Evolutionary conservation across 2,329 filamentous ascomycete species (phyloP).

Genomic region (Tolypocladium tropicale): DNA sequence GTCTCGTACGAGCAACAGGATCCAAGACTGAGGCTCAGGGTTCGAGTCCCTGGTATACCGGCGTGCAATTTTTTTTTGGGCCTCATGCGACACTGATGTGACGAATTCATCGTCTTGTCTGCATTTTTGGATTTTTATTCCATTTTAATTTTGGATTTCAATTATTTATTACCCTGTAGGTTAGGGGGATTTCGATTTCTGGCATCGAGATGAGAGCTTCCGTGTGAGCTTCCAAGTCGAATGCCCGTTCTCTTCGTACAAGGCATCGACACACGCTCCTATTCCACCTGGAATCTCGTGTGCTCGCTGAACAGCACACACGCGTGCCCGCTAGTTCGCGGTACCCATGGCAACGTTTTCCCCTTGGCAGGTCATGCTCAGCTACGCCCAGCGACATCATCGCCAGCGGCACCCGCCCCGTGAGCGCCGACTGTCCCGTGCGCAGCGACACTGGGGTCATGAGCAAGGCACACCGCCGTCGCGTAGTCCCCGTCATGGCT

Average conservation of each 20-base stretch:
- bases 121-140: too few species aligned
- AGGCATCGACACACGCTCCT: neutral
- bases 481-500: conserved; percentile 84
- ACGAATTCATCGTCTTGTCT: too few species aligned
- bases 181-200: too few species aligned
- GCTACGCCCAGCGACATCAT: neutral
- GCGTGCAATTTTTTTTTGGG: neutral
- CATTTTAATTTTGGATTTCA: too few species aligned
- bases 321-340: neutral
- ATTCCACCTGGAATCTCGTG: neutral
- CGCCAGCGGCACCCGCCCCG: neutral
- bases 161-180: too few species aligned
- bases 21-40: conserved; percentile 26
- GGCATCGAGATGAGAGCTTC: too few species aligned
- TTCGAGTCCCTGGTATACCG: conserved; percentile 29
- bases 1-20: neutral
- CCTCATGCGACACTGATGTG: too few species aligned
- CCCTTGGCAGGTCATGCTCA: neutral
- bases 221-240: too few species aligned
- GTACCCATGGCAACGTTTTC: too few species aligned
- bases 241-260: too few species aligned
- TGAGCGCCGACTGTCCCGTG: too few species aligned
- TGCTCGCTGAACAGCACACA: too few species aligned
- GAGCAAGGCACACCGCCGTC: conserved; percentile 55
- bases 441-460: conserved; percentile 5